Evolutionary conservation across 805 yeast genomes (phyloP).

Genomic region (Yarrowia deformans): DNA sequence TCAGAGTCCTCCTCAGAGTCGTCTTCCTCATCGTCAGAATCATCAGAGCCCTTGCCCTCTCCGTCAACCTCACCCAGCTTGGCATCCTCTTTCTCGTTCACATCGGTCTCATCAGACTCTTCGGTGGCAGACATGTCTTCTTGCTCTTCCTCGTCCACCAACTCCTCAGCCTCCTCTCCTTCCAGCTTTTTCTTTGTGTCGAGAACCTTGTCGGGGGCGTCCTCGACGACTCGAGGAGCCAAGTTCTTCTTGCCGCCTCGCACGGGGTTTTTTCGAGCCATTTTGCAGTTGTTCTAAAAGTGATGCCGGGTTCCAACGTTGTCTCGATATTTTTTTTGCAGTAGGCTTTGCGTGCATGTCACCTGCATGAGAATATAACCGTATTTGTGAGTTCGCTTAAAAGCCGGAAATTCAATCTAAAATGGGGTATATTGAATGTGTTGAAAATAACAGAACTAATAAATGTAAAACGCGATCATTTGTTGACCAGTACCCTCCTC

Average conservation of each 20-base stretch:
- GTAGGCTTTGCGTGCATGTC: constrained; percentile 21
- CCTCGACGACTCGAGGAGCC: not conserved
- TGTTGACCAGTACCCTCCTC: too few species aligned
- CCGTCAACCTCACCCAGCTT: not conserved
- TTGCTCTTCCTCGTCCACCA: not conserved
- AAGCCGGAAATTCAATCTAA: too few species aligned
- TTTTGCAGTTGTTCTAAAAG: not conserved
- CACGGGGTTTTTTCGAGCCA: constrained; percentile 33
- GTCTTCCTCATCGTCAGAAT: not conserved
- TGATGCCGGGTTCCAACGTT: not conserved
- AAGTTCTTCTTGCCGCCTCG: not conserved
- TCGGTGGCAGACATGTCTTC: constrained; percentile 12
- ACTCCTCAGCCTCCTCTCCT: not conserved
- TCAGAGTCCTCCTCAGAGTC: not conserved
- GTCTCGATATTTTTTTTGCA: constrained; percentile 4
- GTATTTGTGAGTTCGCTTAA: too few species aligned
- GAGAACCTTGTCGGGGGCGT: not conserved
- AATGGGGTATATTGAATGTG: too few species aligned
- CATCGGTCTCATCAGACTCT: constrained; percentile 2
- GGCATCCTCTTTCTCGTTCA: not conserved
- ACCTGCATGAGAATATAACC: not conserved
- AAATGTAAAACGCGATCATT: too few species aligned
- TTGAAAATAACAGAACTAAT: too few species aligned
- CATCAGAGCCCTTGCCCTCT: not conserved
- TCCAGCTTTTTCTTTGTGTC: constrained; percentile 5